Evolutionary conservation across 1,284 basidiomycete genomes (phyloP).

Genomic region (Boletus sp.): DNA sequence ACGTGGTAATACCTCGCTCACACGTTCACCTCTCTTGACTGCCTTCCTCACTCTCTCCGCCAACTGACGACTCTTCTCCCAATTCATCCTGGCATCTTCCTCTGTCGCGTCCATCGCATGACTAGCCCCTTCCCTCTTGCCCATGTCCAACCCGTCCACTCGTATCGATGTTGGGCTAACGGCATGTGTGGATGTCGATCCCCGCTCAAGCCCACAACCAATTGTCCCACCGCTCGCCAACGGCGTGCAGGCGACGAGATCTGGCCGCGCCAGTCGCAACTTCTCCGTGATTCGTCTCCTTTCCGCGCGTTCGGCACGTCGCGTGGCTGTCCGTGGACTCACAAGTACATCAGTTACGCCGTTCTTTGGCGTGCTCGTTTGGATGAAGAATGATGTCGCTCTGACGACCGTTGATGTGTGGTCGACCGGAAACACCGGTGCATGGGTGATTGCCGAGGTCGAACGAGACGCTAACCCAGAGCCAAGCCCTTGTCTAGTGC

Average conservation of each 20-base stretch:
- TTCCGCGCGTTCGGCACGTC: conserved; percentile 25
- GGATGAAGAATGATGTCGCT: not conserved
- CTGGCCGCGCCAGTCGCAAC: conserved; percentile 36
- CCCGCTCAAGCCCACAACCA: not conserved
- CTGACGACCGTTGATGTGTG: not conserved
- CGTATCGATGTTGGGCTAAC: not conserved
- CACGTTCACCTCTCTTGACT: conserved; percentile 25
- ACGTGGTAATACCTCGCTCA: conserved; percentile 33
- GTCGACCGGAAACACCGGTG: not conserved
- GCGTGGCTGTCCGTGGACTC: conserved; percentile 26
- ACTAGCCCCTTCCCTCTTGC: not conserved
- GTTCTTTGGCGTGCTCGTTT: not conserved
- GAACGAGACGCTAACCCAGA: conserved; percentile 1
- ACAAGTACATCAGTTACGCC: not conserved
- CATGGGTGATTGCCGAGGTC: not conserved
- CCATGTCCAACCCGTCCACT: not conserved
- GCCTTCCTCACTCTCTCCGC: conserved; percentile 29
- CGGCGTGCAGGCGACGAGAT: conserved; percentile 24
- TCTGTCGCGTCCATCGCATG: not conserved
- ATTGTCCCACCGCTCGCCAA: not conserved
- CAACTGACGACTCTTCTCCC: conserved; percentile 34
- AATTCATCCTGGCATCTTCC: conserved; percentile 30
- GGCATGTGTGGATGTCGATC: not conserved
- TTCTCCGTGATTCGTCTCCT: conserved; percentile 33
- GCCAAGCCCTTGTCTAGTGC: not conserved